Conservation (phyloP, 2,329 filamentous ascomycete species). For the Ophiostoma angusticollis region DNA sequence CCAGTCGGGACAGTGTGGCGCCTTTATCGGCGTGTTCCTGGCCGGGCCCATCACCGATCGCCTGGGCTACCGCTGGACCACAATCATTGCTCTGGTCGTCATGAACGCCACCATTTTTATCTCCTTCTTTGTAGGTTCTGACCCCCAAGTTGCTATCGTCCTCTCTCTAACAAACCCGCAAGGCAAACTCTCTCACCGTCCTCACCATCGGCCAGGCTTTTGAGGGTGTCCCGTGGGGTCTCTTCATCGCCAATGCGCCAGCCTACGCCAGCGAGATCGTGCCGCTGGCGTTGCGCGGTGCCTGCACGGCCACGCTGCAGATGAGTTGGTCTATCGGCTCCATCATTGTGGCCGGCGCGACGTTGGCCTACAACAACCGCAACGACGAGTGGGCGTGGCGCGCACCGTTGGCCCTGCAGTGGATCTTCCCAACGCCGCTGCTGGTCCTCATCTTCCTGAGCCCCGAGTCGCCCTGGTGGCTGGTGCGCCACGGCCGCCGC, state of each 20-base stretch:
- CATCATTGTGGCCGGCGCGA: slow-evolving; percentile 46
- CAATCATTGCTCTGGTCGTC: slow-evolving; percentile 38
- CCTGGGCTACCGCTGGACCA: slow-evolving; percentile 48
- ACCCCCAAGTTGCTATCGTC: too few species aligned
- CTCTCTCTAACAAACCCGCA: too few species aligned
- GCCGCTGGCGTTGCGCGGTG: slow-evolving; percentile 42
- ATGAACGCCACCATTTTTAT: slow-evolving; percentile 46
- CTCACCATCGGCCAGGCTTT: slow-evolving; percentile 36
- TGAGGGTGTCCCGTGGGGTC: slow-evolving; percentile 50
- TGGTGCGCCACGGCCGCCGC: slow-evolving; percentile 37
- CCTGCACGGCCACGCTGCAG: slow-evolving; percentile 48
- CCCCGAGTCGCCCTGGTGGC: slow-evolving; percentile 41
- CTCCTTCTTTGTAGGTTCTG: slow-evolving; percentile 34
- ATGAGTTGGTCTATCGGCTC: slow-evolving; percentile 54
- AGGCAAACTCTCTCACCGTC: slow-evolving; percentile 32
- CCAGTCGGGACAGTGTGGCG: slow-evolving; percentile 41
- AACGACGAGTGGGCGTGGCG: slow-evolving; percentile 25
- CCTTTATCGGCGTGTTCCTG: slow-evolving; percentile 45
- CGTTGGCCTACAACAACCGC: slow-evolving; percentile 36
- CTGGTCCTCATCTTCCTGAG: slow-evolving; percentile 36
- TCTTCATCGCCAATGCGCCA: slow-evolving; percentile 52
- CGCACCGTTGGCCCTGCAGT: slow-evolving; percentile 30
- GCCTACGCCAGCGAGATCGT: slow-evolving; percentile 51
- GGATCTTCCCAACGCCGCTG: slow-evolving; percentile 38
- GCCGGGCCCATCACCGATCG: slow-evolving; percentile 45